A percentile compares a stretch with the other conserved stretches of the same genome.
Conservation (phyloP, 257 asterid genomes). For the Prunella vulgaris region DNA sequence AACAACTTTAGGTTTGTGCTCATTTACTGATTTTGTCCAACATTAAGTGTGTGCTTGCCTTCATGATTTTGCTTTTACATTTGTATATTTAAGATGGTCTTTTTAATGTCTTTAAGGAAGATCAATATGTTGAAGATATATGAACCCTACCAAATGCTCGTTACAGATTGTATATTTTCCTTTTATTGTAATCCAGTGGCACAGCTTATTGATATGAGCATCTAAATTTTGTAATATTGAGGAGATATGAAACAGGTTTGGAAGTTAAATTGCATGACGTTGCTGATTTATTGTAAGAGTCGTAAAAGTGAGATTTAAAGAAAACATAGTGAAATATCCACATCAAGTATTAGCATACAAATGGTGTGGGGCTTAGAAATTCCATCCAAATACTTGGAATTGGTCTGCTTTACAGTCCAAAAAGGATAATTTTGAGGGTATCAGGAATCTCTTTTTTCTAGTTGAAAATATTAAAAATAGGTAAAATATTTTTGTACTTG, state of each 20-base stretch:
- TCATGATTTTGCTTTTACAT: background rate
- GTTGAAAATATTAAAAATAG: background rate
- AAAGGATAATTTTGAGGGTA: background rate
- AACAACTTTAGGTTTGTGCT: slow-evolving; percentile 68
- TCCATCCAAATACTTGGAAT: slow-evolving; percentile 6
- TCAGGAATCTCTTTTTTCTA: background rate
- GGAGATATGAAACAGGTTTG: background rate
- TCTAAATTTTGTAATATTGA: background rate
- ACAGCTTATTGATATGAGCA: background rate
- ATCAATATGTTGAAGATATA: background rate
- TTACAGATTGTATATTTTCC: background rate
- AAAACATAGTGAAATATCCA: background rate
- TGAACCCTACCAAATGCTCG: background rate
- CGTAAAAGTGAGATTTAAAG: background rate
- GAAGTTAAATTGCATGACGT: background rate
- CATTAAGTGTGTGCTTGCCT: background rate
- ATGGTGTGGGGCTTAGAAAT: background rate
- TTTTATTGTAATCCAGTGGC: background rate
- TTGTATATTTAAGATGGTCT: background rate
- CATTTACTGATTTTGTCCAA: slow-evolving; percentile 9
- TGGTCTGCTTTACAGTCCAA: background rate
- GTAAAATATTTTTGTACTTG: background rate
- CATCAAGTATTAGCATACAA: background rate
- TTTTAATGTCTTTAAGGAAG: background rate
- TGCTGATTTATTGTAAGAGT: background rate